A percentile compares a stretch with the other conserved stretches of the same genome.
phyloP scores from a whole-genome alignment of 2,329 filamentous ascomycete genomes.

The Gaeumannomyces sp. region DNA sequence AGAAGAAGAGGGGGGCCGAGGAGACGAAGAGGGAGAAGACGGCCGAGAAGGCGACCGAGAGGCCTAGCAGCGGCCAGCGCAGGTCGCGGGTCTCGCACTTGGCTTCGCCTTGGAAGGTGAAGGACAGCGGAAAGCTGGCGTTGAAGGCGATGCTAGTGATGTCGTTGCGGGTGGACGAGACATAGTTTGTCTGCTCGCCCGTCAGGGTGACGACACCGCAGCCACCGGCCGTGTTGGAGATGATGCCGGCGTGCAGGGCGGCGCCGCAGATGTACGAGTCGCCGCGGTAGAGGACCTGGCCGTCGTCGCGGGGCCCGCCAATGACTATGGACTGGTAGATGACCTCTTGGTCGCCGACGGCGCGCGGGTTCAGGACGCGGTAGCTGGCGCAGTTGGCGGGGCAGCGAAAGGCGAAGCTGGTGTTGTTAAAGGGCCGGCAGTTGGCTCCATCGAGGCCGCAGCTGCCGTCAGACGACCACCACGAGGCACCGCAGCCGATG shows the following conservation, averaged over 20 bases:
- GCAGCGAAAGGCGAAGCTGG: constrained; percentile 67
- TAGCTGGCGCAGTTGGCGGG: constrained; percentile 64
- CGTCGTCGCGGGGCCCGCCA: constrained; percentile 51
- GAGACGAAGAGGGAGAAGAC: constrained; percentile 76
- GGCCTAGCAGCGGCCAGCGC: constrained; percentile 75
- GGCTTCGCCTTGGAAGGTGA: constrained; percentile 64
- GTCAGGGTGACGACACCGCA: constrained; percentile 64
- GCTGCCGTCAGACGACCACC: constrained; percentile 64
- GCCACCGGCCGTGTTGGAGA: constrained; percentile 59
- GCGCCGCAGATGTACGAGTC: constrained; percentile 75
- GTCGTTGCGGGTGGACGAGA: constrained; percentile 60
- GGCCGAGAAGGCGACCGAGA: constrained; percentile 74
- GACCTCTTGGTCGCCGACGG: constrained; percentile 64
- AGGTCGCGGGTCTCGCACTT: constrained; percentile 67
- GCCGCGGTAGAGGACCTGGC: constrained; percentile 62
- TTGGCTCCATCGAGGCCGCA: constrained; percentile 70
- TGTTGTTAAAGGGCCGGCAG: constrained; percentile 69
- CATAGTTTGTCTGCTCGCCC: constrained; percentile 56
- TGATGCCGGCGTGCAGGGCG: constrained; percentile 68
- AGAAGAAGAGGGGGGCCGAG: constrained; percentile 76
- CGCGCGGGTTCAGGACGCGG: constrained; percentile 63
- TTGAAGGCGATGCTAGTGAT: constrained; percentile 74
- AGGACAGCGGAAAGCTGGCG: constrained; percentile 84
- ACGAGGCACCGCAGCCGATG: constrained; percentile 61
- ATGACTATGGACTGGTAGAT: constrained; percentile 60